Conservation (phyloP, 2,329 filamentous ascomycete genomes). For the Epichloe gansuensis region DNA sequence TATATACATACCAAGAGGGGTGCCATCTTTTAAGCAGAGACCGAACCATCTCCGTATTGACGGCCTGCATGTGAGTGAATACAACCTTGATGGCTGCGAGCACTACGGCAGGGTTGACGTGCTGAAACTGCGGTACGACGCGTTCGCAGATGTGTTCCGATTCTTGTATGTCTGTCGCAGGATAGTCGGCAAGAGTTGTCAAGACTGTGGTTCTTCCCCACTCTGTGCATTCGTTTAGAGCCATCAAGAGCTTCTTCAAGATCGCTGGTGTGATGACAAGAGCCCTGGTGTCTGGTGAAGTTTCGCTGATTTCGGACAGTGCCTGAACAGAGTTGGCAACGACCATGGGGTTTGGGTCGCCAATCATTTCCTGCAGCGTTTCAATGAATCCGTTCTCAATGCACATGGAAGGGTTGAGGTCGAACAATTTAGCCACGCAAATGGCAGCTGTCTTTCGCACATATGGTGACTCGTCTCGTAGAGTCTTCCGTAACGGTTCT, state of each 20-base stretch:
- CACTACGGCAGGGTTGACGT: constrained; percentile 94
- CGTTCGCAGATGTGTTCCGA: constrained; percentile 97
- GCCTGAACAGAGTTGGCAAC: constrained; percentile 96
- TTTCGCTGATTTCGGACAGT: constrained; percentile 79
- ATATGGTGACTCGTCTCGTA: constrained; percentile 95
- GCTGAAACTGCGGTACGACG: constrained; percentile 93
- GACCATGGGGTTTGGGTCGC: constrained; percentile 97
- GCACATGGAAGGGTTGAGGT: constrained; percentile 83
- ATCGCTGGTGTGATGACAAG: constrained; percentile 70
- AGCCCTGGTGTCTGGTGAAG: constrained; percentile 80
- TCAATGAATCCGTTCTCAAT: constrained; percentile 96
- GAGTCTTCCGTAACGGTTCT: constrained; percentile 87
- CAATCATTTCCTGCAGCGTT: constrained; percentile 86
- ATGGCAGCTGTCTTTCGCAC: constrained; percentile 97
- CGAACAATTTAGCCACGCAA: constrained; percentile 95
- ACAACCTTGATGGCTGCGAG: constrained; percentile 96
- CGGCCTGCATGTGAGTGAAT: constrained; percentile 85
- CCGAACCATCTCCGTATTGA: constrained; percentile 65
- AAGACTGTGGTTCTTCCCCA: constrained; percentile 95
- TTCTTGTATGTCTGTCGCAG: constrained; percentile 79
- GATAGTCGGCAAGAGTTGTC: constrained; percentile 80
- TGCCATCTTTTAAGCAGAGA: constrained; percentile 98
- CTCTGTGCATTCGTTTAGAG: constrained; percentile 94
- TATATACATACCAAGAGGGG: constrained; percentile 66
- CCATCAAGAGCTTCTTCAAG: constrained; percentile 92